Evolutionary conservation across 1,139 yeast species (phyloP).

Genomic region (Pichia sp.): DNA sequence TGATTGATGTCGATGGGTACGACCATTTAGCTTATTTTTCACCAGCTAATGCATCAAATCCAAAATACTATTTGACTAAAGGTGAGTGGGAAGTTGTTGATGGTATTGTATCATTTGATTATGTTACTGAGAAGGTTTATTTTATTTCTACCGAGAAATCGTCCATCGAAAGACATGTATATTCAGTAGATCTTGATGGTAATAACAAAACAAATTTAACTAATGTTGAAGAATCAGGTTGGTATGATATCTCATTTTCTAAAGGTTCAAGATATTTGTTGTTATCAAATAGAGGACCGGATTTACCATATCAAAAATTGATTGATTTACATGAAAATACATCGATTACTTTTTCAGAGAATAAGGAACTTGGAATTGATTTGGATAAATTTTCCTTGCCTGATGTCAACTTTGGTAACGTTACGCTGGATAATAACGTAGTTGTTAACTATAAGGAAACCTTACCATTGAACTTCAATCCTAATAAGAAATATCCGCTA

Average conservation of each 20-base stretch:
- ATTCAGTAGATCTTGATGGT: constrained; percentile 38
- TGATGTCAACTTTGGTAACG: constrained; percentile 36
- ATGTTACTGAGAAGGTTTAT: constrained; percentile 37
- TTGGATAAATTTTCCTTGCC: constrained; percentile 47
- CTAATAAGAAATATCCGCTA: constrained; percentile 52
- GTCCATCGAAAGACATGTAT: constrained; percentile 48
- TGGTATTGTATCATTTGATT: constrained; percentile 44
- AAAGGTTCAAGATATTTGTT: constrained; percentile 58
- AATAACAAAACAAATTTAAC: constrained; percentile 44
- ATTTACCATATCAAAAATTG: constrained; percentile 58
- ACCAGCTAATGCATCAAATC: constrained; percentile 38
- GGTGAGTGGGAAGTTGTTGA: constrained; percentile 52
- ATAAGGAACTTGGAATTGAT: constrained; percentile 36
- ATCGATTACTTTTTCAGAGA: constrained; percentile 38
- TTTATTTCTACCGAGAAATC: constrained; percentile 45
- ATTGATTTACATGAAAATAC: constrained; percentile 41
- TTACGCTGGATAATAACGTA: constrained; percentile 39
- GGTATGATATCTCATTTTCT: constrained; percentile 62
- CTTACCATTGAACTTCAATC: constrained; percentile 55
- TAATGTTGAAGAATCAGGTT: constrained; percentile 51
- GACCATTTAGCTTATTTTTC: constrained; percentile 53
- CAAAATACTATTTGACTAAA: constrained; percentile 37
- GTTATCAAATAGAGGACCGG: constrained; percentile 58
- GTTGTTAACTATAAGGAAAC: constrained; percentile 49
- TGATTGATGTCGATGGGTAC: constrained; percentile 46